These are phyloP conservation scores for Vaccinium vitisidaea DNA, from an alignment of 148 eudicot species.

Conservation along the genomic window DNA sequence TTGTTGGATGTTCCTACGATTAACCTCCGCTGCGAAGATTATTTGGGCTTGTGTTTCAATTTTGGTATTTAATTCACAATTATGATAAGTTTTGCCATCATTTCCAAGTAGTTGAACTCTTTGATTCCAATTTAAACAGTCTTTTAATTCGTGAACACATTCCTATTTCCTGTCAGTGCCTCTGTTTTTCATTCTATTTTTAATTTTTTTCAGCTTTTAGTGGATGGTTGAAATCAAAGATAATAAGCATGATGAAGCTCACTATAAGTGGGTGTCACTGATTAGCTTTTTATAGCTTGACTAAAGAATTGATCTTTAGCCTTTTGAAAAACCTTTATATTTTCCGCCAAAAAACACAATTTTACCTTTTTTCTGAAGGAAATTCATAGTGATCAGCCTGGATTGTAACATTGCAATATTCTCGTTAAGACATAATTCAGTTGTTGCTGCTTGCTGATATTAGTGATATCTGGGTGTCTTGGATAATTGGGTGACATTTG, in stretches of 20 bases:
- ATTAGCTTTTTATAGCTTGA: background rate
- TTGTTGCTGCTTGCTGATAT: background rate
- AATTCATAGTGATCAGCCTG: background rate
- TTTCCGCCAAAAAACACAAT: background rate
- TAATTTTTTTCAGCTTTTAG: background rate
- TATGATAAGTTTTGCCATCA: background rate
- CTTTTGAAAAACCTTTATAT: background rate
- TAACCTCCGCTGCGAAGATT: background rate
- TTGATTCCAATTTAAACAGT: background rate
- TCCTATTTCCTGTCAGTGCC: background rate
- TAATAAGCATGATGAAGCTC: background rate
- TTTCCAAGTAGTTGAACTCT: background rate
- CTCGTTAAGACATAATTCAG: background rate
- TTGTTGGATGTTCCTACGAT: background rate
- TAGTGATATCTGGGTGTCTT: background rate
- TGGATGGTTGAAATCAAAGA: background rate
- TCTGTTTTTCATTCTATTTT: background rate
- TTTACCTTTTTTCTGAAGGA: background rate
- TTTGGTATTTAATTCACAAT: background rate
- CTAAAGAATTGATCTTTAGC: too few relatives aligned
- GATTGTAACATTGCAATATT: background rate
- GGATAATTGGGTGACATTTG: background rate
- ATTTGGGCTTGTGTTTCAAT: constrained; percentile 1
- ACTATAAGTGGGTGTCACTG: background rate
- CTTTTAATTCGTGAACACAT: background rate